A percentile compares a stretch with the other conserved stretches of the same genome.
Conservation (phyloP, 2,329 filamentous ascomycete species). For the Emergomyces pasteurianus region DNA sequence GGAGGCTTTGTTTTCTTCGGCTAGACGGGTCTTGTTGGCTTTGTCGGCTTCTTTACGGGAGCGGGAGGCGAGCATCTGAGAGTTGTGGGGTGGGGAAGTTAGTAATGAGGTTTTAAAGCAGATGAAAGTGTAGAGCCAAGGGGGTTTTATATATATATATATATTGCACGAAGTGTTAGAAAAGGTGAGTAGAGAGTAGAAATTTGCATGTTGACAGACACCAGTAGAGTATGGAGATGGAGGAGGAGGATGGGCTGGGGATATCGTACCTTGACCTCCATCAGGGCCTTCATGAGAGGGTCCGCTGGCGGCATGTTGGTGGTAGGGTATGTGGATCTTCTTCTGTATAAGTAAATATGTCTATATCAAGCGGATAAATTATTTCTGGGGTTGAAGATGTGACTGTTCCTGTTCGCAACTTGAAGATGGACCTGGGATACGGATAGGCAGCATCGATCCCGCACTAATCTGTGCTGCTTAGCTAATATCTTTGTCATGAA, state of each 20-base stretch:
- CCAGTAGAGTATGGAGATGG: background rate
- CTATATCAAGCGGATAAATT: background rate
- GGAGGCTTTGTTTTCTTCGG: conserved; percentile 38
- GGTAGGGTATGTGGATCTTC: background rate
- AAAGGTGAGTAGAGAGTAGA: background rate
- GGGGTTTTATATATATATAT: no score
- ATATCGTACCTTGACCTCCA: conserved; percentile 4
- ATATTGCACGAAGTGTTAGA: background rate
- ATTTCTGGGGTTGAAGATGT: background rate
- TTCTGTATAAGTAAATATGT: background rate
- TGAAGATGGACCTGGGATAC: background rate
- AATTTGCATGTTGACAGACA: background rate
- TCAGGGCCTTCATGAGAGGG: conserved; percentile 3
- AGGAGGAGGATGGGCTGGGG: background rate
- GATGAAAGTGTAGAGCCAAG: background rate
- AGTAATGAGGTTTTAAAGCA: background rate
- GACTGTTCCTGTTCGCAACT: background rate
- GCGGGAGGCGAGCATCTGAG: conserved; percentile 35
- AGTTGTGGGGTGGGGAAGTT: background rate
- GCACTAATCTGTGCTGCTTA: background rate
- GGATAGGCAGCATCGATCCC: background rate
- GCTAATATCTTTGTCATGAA: background rate
- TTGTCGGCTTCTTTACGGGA: conserved; percentile 37
- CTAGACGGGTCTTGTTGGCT: conserved; percentile 34
- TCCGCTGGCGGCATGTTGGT: background rate